phyloP scores from a whole-genome alignment of 2,329 filamentous ascomycete species.

The Lachnellula suecica region DNA sequence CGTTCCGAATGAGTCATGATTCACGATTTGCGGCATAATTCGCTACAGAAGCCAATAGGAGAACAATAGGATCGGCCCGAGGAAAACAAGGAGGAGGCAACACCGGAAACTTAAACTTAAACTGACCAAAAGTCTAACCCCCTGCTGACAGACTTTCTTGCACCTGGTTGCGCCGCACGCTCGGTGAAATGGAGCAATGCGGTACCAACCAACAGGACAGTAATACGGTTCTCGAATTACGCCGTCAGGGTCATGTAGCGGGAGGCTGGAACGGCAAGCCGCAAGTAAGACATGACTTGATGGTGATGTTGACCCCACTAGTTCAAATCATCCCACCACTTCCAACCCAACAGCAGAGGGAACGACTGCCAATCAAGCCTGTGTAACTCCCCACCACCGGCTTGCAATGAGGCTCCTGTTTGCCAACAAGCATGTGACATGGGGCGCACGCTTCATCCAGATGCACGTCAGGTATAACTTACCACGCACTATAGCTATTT shows the following conservation, averaged over 20 bases:
- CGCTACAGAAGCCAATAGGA: no score
- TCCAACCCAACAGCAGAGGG: background rate
- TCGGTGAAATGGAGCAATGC: constrained; percentile 1
- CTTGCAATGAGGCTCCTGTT: background rate
- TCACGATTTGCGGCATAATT: no score
- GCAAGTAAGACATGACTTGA: no score
- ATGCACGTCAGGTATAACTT: constrained; percentile 3
- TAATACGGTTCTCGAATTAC: constrained; percentile 1
- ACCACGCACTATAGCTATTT: constrained; percentile 6
- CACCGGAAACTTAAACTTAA: no score
- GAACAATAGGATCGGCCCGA: no score
- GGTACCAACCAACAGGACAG: constrained; percentile 9
- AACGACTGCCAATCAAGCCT: background rate
- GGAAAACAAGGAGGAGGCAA: no score
- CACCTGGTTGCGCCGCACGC: background rate
- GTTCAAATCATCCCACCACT: background rate
- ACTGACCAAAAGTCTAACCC: background rate
- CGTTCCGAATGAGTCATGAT: no score
- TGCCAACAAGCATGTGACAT: background rate
- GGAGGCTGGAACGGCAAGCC: background rate
- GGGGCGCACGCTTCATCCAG: background rate
- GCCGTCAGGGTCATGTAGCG: background rate
- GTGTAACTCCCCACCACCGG: background rate
- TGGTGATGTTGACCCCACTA: background rate
- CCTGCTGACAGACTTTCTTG: background rate